These are phyloP conservation scores for Metschnikowia sp. DNA, from an alignment of 805 yeast genomes.

Conservation along the genomic window DNA sequence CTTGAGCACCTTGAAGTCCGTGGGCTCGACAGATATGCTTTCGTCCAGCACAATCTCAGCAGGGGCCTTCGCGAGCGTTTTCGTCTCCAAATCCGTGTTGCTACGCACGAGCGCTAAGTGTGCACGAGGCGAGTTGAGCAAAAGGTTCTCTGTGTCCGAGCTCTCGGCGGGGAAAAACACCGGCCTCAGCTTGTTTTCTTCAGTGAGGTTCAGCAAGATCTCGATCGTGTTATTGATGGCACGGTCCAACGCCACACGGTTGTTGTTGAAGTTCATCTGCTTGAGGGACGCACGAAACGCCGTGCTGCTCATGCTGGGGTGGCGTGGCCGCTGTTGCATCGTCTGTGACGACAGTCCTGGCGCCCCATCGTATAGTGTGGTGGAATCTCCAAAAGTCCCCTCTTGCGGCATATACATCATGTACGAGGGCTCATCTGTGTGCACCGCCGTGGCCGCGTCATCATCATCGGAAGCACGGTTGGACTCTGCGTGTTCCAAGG, in stretches of 20 bases:
- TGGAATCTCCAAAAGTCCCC: conserved; percentile 27
- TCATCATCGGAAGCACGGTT: conserved; percentile 9
- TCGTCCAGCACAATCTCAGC: conserved; percentile 10
- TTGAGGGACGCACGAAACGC: conserved; percentile 55
- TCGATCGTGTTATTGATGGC: conserved; percentile 53
- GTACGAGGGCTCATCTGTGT: conserved; percentile 15
- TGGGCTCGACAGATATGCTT: conserved; percentile 23
- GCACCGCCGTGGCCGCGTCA: conserved; percentile 9
- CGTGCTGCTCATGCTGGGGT: conserved; percentile 18
- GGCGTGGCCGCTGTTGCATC: conserved; percentile 9
- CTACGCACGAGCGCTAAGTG: conserved; percentile 51
- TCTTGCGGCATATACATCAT: conserved; percentile 33
- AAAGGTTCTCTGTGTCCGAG: conserved; percentile 29
- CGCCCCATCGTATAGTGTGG: conserved; percentile 30
- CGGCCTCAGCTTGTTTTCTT: conserved; percentile 59
- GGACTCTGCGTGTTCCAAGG: not conserved
- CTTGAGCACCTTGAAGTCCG: conserved; percentile 53
- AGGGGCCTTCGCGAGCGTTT: conserved; percentile 19
- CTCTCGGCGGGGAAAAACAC: conserved; percentile 56
- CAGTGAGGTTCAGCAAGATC: conserved; percentile 47
- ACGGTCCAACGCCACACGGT: conserved; percentile 60
- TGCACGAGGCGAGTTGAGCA: conserved; percentile 48
- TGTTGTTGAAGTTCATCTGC: conserved; percentile 75
- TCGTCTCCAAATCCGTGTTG: conserved; percentile 22
- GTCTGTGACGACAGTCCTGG: conserved; percentile 20